Evolutionary conservation across 2,329 filamentous ascomycete species (phyloP), one percentile per base, ranked within the genome.

Genomic region (Colletotrichum incanum): DNA sequence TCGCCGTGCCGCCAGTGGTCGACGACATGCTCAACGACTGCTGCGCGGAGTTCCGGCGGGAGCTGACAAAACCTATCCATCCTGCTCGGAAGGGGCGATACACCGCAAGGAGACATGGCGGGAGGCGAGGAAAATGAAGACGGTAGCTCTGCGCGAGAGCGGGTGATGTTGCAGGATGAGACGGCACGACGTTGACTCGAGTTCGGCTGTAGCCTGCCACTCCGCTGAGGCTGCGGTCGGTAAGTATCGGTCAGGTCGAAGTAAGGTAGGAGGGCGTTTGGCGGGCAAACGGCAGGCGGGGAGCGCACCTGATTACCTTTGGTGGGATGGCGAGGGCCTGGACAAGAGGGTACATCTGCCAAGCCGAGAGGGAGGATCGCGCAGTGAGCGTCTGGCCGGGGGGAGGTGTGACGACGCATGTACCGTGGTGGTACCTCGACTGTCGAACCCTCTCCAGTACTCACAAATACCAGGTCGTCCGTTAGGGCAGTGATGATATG

Each of bases 1-100:
- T 76, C 74, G 20, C 73, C 64, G 9, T 71, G 52, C 12, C 55
- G 41, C 75, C 75, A 77, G 39, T 52, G 37, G 65, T 73, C 65
- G 68, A 77, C 61, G n/a, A 72, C 67, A 71, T 72, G 31, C 43
- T 65, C 55, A 55, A 55, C 60, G 63, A 75, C 61, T 62, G 67
- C 50, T 61, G 62, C 71, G 65, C 74, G 28, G 73, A 70, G 65
- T 73, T 73, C 71, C 49, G 67, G 55, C 23, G 71, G 71, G 18
- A 73, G 67, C 47, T 47, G 66, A 39, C 64, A 59, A 39, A 73
- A 71, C 55, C 23, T 61, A n/a, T 49, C 47, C 76, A 66, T 73
- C 39, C 39, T 67, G 34, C 41, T 61, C 47, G 50, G 56, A 68
- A 23, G 70, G 64, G 43, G 56, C 47, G 65, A 68, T 66, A 39